phyloP scores from a whole-genome alignment of 768 basidiomycete genomes.

The Exidia glandulosa region DNA sequence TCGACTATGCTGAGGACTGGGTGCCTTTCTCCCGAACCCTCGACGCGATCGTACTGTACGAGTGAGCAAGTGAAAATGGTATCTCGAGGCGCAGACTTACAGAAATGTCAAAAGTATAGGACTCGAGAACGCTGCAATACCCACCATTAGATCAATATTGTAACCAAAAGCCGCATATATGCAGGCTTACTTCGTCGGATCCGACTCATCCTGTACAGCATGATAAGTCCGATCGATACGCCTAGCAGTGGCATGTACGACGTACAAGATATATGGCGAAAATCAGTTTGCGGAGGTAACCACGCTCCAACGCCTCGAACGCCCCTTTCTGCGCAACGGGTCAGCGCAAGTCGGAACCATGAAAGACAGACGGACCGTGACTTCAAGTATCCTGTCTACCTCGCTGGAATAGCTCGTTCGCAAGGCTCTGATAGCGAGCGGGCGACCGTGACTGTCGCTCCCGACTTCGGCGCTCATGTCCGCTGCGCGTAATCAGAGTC shows the following conservation, averaged over 20 bases:
- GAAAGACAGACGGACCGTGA: conserved; percentile 40
- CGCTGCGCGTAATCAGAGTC: conserved; percentile 2
- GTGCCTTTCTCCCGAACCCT: conserved; percentile 46
- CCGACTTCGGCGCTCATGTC: conserved; percentile 26
- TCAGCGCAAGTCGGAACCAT: conserved; percentile 1
- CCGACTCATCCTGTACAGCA: conserved; percentile 59
- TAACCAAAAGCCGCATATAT: neutral
- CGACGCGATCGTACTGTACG: conserved; percentile 53
- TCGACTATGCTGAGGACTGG: conserved; percentile 70
- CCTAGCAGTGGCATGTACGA: conserved; percentile 2
- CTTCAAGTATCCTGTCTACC: conserved; percentile 72
- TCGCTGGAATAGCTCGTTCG: conserved; percentile 71
- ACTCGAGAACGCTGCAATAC: conserved; percentile 59
- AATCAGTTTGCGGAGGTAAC: conserved; percentile 75
- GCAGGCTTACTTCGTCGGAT: conserved; percentile 64
- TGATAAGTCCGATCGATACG: conserved; percentile 7
- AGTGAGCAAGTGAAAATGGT: neutral
- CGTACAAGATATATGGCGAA: conserved; percentile 75
- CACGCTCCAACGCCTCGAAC: conserved; percentile 75
- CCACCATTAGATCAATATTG: neutral
- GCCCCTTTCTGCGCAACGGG: conserved; percentile 67
- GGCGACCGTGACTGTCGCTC: conserved; percentile 52
- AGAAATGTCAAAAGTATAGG: conserved; percentile 81
- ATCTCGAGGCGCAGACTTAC: conserved; percentile 23
- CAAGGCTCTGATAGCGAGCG: conserved; percentile 66